These are phyloP conservation scores for Lumnitzera racemosa DNA, from an alignment of 345 rosid genomes.

Conservation along the genomic window DNA sequence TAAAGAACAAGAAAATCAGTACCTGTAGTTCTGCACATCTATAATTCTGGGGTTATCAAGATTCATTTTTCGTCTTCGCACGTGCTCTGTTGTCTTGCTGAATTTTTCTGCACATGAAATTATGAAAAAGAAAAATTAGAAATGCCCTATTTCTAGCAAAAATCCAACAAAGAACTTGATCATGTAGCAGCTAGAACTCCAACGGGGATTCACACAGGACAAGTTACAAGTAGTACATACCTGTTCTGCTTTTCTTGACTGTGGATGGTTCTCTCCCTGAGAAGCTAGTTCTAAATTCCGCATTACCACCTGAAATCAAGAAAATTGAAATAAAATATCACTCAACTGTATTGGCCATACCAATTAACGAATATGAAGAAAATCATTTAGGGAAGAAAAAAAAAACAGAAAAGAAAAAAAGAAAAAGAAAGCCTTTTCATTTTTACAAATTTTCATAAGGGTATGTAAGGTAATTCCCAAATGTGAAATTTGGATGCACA, in stretches of 20 bases:
- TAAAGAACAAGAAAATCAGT: background rate
- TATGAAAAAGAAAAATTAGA: background rate
- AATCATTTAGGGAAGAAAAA: background rate
- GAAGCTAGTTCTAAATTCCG: constrained; percentile 63
- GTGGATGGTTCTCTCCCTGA: constrained; percentile 75
- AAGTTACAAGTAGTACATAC: constrained; percentile 23
- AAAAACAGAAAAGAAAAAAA: background rate
- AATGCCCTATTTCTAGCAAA: background rate
- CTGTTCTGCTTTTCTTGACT: constrained; percentile 84
- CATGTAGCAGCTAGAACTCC: background rate
- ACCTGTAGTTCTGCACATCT: constrained; percentile 97
- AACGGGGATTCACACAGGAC: background rate
- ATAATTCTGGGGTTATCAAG: constrained; percentile 89
- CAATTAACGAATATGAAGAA: background rate
- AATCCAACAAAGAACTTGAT: background rate
- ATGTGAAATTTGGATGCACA: no score
- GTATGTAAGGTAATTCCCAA: no score
- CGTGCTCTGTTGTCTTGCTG: constrained; percentile 58
- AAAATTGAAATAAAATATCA: background rate
- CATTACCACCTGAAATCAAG: constrained; percentile 45
- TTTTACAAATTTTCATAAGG: no score
- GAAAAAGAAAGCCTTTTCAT: background rate
- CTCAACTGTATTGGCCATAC: background rate
- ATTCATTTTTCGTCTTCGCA: constrained; percentile 71
- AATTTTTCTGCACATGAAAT: constrained; percentile 56